Evolutionary conservation across 768 basidiomycete genomes (phyloP), one percentile per base, ranked within the genome.

Genomic region (Mycena sanguinolenta): DNA sequence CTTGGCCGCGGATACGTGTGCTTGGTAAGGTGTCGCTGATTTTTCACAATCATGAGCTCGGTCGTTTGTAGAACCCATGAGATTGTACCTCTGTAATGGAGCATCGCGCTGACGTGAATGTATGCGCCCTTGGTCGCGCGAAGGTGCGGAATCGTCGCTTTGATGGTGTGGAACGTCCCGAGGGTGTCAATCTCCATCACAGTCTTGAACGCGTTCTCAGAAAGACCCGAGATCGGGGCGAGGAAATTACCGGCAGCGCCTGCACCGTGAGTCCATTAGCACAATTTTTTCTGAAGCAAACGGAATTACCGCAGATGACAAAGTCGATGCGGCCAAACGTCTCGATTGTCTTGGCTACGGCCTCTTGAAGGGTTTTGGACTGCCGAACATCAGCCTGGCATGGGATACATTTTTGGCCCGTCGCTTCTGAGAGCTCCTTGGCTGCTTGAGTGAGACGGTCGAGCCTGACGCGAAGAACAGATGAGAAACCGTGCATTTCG

Each of bases 231-330:
- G 67, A 97, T 94, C 19, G 96, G 92, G 2, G 93, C 92, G 32
- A 99, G 85, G 83, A 98, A 99, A 83, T 99, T 99, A 3, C 97
- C 97, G 67, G 97, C 97, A 49, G 96, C 96, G 70, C 95, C 95
- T 96, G 76, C 30, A 32, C 38, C 42, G 16, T 36, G 19, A 4
- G 28, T 38, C 27, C 5, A 25, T 61, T 5, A 55, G 52, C 0
- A 49, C 13, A 10, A 9, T 17, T 38, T 9, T 17, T 38, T 3
- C 23, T 23, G 8, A 28, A 49, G 44, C 23, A 54, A 49, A 17
- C 21, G 54, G 7, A 57, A 81, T 66, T 79, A 94, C 96, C 96
- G 77, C 95, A 96, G 64, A 98, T 94, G 59, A 98, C 97, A 78
- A 95, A 97, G 82, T 99, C 97, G 67, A 99, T 95, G 72, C 86